These are phyloP conservation scores for Arxiozyma heterogenica DNA, from an alignment of 1,139 yeast genomes.

Conservation along the genomic window DNA sequence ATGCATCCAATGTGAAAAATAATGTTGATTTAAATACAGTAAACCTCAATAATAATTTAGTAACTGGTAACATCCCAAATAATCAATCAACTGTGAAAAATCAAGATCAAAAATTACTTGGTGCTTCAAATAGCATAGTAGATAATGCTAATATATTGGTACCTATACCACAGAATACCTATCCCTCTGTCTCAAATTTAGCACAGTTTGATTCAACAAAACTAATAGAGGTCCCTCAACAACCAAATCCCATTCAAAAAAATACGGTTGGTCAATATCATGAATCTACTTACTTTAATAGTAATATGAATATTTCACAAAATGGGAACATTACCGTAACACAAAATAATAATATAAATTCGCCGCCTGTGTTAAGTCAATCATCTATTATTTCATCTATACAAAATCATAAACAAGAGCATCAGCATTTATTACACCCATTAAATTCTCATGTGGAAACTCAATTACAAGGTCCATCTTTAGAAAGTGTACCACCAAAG, in stretches of 20 bases:
- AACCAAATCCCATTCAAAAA: not conserved
- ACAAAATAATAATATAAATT: not conserved
- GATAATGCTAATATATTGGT: not conserved
- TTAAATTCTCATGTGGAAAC: not conserved
- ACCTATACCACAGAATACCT: not conserved
- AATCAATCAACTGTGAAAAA: not conserved
- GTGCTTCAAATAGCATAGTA: not conserved
- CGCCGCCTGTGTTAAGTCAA: not conserved
- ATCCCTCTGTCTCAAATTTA: not conserved
- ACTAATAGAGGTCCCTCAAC: not conserved
- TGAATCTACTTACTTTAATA: not conserved
- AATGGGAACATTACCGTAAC: not conserved
- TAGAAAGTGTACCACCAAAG: not conserved
- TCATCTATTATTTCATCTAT: not conserved
- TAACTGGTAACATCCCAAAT: not conserved
- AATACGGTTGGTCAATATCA: not conserved
- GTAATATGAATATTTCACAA: not conserved
- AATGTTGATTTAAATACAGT: not conserved
- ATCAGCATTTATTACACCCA: not conserved
- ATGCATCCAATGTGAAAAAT: not conserved
- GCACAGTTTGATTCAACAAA: not conserved
- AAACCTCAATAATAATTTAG: too few species aligned
- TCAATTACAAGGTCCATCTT: not conserved
- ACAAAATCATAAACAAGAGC: not conserved
- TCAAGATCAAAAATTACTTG: not conserved